phyloP scores from a whole-genome alignment of 345 rosid species.

The Acer campestre region DNA sequence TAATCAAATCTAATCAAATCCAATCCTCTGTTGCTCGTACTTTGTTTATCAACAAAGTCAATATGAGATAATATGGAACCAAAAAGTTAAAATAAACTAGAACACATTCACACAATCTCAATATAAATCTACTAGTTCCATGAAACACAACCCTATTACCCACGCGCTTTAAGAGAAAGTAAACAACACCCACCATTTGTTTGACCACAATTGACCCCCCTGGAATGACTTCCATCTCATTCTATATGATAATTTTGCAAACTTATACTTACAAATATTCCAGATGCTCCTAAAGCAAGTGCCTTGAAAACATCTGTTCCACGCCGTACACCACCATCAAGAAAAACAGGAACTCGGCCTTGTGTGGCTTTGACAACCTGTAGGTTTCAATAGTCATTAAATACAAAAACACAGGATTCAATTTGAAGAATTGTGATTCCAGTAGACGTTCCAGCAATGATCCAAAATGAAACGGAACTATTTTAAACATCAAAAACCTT shows the following conservation, averaged over 20 bases:
- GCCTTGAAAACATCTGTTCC: constrained; percentile 99
- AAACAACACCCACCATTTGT: too few species aligned
- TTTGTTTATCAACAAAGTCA: too few species aligned
- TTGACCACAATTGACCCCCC: too few species aligned
- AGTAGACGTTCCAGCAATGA: background rate
- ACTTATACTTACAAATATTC: constrained; percentile 73
- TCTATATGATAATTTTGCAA: background rate
- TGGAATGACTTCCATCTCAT: too few species aligned
- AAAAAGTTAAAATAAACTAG: too few species aligned
- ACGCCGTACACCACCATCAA: constrained; percentile 95
- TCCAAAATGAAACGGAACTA: background rate
- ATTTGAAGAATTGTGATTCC: background rate
- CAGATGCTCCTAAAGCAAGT: constrained; percentile 93
- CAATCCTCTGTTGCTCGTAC: too few species aligned
- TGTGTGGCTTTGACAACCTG: constrained; percentile 89
- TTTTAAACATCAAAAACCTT: background rate
- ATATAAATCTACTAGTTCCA: too few species aligned
- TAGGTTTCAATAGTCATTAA: constrained; percentile 11
- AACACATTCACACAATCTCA: too few species aligned
- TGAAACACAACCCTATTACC: too few species aligned
- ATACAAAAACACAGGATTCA: background rate
- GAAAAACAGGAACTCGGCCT: constrained; percentile 85
- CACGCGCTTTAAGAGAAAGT: too few species aligned
- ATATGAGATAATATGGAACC: too few species aligned
- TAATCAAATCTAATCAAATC: too few species aligned